phyloP scores from a whole-genome alignment of 2,329 filamentous ascomycete genomes.

The Apiospora koreana region DNA sequence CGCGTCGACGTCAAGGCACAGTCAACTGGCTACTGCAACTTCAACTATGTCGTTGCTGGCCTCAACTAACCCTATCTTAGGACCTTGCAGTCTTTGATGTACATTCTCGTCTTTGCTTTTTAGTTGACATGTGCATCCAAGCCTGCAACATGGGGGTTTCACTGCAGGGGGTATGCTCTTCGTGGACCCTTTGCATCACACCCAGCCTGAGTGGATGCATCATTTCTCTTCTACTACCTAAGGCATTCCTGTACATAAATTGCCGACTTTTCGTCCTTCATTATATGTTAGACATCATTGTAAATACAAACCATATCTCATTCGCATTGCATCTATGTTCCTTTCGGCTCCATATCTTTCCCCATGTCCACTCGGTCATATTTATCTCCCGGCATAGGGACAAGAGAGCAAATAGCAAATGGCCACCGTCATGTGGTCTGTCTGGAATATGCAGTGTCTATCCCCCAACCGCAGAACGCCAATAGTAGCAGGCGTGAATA shows the following conservation, averaged over 20 bases:
- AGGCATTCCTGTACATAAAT: not conserved
- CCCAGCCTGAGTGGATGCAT: not conserved
- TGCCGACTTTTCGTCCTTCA: not conserved
- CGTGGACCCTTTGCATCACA: not conserved
- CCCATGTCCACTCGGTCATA: not conserved
- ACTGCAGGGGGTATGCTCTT: not conserved
- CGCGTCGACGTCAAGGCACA: slow-evolving; percentile 25
- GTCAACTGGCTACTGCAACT: slow-evolving; percentile 30
- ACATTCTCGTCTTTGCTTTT: not conserved
- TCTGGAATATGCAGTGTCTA: not conserved
- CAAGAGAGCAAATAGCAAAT: not conserved
- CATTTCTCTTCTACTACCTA: not conserved
- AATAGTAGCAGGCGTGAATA: not conserved
- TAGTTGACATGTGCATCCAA: not conserved
- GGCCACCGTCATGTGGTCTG: not conserved
- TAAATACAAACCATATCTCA: not conserved
- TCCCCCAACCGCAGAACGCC: not conserved
- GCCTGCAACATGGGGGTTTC: not conserved
- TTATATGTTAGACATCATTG: not conserved
- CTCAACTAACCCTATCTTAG: slow-evolving; percentile 10
- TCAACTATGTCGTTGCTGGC: slow-evolving; percentile 32
- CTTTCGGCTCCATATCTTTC: not conserved
- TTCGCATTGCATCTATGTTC: not conserved
- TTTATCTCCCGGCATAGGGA: not conserved
- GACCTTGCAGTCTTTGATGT: too few relatives aligned